Evolutionary conservation across 129 eudicot genomes (phyloP).

Genomic region (Helichrysum umbraculigerum): DNA sequence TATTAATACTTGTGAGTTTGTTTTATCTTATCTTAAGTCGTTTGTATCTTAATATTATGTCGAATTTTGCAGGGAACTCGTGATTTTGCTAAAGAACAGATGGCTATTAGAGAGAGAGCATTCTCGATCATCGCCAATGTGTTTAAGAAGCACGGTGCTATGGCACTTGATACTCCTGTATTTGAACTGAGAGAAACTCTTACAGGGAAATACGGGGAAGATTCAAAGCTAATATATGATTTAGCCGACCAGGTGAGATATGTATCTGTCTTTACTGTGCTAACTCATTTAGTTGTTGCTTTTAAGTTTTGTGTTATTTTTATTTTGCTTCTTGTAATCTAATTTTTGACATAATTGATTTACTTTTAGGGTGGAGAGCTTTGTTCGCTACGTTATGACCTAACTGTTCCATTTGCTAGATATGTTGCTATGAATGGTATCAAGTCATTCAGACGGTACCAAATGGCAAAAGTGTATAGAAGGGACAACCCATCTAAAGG

Average conservation of each 20-base stretch:
- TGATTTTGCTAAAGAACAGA: conserved; percentile 93
- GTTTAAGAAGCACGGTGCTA: conserved; percentile 90
- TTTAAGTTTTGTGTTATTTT: not conserved
- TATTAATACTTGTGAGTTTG: not conserved
- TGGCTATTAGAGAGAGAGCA: conserved; percentile 84
- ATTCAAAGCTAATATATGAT: conserved; percentile 91
- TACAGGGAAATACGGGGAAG: conserved; percentile 97
- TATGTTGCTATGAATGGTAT: conserved; percentile 93
- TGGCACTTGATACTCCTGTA: conserved; percentile 89
- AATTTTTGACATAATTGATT: conserved; percentile 8
- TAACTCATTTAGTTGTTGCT: not conserved
- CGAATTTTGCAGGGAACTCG: conserved; percentile 73
- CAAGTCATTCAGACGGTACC: conserved; percentile 81
- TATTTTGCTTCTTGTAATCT: not conserved
- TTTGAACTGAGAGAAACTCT: conserved; percentile 92
- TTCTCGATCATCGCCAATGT: conserved; percentile 64
- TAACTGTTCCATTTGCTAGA: conserved; percentile 95
- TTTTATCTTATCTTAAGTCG: not conserved
- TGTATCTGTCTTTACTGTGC: not conserved
- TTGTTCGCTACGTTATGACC: conserved; percentile 89
- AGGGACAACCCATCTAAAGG: conserved; percentile 98
- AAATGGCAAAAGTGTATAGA: conserved; percentile 85
- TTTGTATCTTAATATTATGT: conserved; percentile 5
- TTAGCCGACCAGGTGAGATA: conserved; percentile 82
- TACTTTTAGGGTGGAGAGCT: conserved; percentile 91